Percentiles rank a stretch among this genome's conserved stretches.
Conservation (phyloP, 73 alveolate species). For the Stentor coeruleus region DNA sequence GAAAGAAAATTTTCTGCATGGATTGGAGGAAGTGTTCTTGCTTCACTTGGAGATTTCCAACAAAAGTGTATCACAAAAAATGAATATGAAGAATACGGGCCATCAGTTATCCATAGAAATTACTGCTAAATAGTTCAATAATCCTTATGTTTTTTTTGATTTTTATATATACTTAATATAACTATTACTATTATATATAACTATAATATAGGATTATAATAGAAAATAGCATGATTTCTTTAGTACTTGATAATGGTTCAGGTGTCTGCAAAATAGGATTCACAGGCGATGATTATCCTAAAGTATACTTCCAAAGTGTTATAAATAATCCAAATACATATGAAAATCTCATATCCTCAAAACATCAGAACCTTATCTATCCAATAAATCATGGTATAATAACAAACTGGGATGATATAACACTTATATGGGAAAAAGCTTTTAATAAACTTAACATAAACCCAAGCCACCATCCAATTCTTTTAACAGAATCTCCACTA, state of each 20-base stretch:
- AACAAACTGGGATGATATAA: conserved; percentile 38
- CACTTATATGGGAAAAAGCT: conserved; percentile 45
- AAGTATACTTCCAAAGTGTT: conserved; percentile 60
- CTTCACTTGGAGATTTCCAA: conserved; percentile 85
- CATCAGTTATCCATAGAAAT: conserved; percentile 92
- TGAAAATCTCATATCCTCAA: conserved; percentile 50
- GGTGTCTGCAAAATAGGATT: conserved; percentile 80
- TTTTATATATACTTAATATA: too few species aligned
- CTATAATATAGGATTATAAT: too few species aligned
- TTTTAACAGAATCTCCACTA: conserved; percentile 57
- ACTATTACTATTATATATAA: too few species aligned
- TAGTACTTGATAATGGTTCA: conserved; percentile 81
- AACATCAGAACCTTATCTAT: conserved; percentile 34
- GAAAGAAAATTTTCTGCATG: conserved; percentile 66
- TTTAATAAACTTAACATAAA: conserved; percentile 59
- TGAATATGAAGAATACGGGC: conserved; percentile 95
- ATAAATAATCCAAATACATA: conserved; percentile 78
- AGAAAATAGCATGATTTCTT: too few species aligned
- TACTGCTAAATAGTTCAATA: conserved; percentile 54
- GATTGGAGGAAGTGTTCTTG: conserved; percentile 79
- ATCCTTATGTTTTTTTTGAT: too few species aligned
- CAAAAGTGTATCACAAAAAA: conserved; percentile 96
- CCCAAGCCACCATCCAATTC: conserved; percentile 56
- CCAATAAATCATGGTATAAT: conserved; percentile 56
- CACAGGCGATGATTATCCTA: conserved; percentile 83